Base-by-base conservation (phyloP, 169 alveolate species). In the Cryptosporidium canis region DNA sequence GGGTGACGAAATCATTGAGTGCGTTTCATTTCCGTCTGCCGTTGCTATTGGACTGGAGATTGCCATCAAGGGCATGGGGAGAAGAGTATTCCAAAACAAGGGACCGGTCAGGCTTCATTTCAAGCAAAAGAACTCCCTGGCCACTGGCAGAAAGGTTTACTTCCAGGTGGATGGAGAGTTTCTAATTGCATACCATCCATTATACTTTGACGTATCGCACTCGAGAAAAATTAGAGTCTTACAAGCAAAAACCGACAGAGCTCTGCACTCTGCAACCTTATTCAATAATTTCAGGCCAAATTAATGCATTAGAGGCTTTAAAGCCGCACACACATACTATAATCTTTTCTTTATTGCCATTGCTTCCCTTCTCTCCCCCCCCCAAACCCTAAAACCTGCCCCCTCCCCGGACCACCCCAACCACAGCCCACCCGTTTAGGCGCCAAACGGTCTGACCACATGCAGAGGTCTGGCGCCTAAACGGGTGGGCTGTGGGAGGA, bases 151-250 rank as follows among this genome's bases (percentile, higher is more conserved):
- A 39, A 77, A 77, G 45, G 94, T 93, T 27, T 93, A 93, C 51
- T 91, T 92, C 71, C 95, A 93, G 90, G 92, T 92, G 7, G 95
- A 93, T 61, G 95, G 95, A 5, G 95, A 93, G 68, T 93, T 83
- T 82, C 31, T 77, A 0, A 77, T 77, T 41, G 87, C 87, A 5
- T 77, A 77, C 41, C 72, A 77, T 63, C 87, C 87, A 31, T 44
- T 77, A 27, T 77, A 55, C 41, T 77, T 77, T 61, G 87, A 77
- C 18, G 72, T 77, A 11, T 56, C 77, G 5, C 72, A 77, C 37
- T 58, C 55, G 16, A 58, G 87, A 24, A 77, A 58, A 39, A 77
- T 77, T 29, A 77, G 70, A 41, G 87, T 77, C 27, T 58, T 77
- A n/a, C 87, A 58, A 27, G 71, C 65, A 8, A 77, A 37, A 37